A percentile compares a stretch with the other conserved stretches of the same genome.
Conservation (phyloP, 208 protist species). For the Acanthamoeba healyi region DNA sequence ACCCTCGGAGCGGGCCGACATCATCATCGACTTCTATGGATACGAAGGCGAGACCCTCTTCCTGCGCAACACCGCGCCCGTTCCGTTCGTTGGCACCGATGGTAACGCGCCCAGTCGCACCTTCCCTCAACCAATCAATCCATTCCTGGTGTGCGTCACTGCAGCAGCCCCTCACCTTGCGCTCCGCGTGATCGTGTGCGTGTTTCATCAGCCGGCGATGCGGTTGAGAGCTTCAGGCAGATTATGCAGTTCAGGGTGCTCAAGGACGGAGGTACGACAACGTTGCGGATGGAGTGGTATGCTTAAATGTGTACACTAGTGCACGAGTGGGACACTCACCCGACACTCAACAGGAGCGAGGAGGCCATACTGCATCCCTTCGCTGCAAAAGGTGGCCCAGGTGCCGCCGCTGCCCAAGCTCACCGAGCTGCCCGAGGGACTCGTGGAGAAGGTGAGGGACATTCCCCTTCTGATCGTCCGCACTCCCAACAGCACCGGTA, state of each 20-base stretch:
- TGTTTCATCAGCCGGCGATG: neutral
- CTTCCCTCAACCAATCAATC: no score
- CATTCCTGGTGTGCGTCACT: no score
- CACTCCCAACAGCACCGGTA: neutral
- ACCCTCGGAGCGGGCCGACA: neutral
- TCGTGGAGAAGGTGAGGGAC: neutral
- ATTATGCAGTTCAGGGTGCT: neutral
- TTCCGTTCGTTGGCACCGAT: neutral
- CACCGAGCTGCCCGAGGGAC: neutral
- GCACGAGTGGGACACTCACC: no score
- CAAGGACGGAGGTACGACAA: no score
- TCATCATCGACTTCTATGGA: constrained; percentile 20
- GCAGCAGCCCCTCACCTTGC: no score
- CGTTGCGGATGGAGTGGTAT: neutral
- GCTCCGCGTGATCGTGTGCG: neutral
- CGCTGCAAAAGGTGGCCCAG: neutral
- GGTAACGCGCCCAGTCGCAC: no score
- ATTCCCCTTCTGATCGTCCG: neutral
- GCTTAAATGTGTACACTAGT: neutral
- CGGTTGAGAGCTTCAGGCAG: neutral
- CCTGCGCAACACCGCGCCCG: neutral
- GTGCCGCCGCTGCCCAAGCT: neutral
- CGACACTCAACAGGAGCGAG: neutral
- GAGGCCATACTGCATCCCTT: neutral
- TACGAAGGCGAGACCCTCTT: neutral